A percentile compares a stretch with the other conserved stretches of the same genome.
These are phyloP conservation scores for Juglanconis juglandina DNA, from an alignment of 2,329 filamentous ascomycete species.

Conservation along the genomic window DNA sequence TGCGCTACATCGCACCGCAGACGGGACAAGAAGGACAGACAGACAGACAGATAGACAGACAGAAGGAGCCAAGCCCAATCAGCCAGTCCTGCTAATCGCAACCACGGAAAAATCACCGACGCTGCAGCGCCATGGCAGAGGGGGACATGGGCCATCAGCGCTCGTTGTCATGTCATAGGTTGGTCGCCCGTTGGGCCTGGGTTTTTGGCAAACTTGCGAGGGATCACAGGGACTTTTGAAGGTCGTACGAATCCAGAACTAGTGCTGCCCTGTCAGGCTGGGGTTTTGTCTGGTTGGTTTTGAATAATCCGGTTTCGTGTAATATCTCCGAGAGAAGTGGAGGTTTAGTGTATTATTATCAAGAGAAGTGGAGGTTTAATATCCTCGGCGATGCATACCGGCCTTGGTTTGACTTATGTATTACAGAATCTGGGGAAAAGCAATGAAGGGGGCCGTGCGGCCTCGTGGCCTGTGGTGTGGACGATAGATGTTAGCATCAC, in stretches of 20 bases:
- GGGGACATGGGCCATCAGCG: neutral
- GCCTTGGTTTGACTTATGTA: neutral
- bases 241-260: neutral
- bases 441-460: neutral
- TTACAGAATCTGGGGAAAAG: neutral
- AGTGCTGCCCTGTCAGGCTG: neutral
- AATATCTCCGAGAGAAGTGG: neutral
- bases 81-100: neutral
- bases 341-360: neutral
- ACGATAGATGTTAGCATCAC: neutral
- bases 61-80: neutral
- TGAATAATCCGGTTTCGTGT: neutral
- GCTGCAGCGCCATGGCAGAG: neutral
- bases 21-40: neutral
- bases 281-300: neutral
- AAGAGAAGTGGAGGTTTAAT: neutral
- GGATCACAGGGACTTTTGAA: neutral
- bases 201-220: neutral
- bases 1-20: neutral
- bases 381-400: neutral
- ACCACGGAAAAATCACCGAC: neutral
- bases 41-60: neutral
- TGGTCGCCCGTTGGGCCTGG: neutral
- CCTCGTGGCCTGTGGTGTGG: slow-evolving; percentile 7
- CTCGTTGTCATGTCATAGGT: neutral